Percentiles rank a stretch among this genome's conserved stretches.
These are phyloP conservation scores for Gillenia trifoliata DNA, from an alignment of 306 rosid species.

Conservation along the genomic window DNA sequence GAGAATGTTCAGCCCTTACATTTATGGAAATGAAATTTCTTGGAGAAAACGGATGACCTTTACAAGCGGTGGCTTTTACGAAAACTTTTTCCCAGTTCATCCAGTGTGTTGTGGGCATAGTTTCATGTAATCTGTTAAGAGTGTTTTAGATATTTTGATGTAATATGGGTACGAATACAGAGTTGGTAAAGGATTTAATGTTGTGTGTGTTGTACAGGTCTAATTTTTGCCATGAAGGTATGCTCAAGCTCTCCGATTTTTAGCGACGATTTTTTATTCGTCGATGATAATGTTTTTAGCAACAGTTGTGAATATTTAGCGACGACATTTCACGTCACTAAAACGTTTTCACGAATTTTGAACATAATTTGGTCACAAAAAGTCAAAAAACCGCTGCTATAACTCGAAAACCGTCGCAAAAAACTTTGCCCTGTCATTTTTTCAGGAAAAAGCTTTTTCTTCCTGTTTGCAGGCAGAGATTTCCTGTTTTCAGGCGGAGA, in stretches of 20 bases:
- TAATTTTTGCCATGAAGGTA: accelerated
- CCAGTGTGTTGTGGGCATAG: neutral
- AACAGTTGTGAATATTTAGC: too few species aligned
- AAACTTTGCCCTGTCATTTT: neutral
- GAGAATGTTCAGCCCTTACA: neutral
- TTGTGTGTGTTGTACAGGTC: too few species aligned
- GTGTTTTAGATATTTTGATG: neutral
- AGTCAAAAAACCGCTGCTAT: neutral
- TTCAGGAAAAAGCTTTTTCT: neutral
- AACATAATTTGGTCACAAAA: neutral
- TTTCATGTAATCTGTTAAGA: neutral
- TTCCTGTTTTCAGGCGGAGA: neutral
- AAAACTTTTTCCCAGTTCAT: neutral
- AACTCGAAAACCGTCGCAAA: neutral
- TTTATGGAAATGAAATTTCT: neutral
- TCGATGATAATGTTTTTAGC: accelerated
- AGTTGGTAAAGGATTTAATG: neutral
- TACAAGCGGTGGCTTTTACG: neutral
- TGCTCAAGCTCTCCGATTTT: accelerated
- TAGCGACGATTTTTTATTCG: neutral
- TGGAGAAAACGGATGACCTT: neutral
- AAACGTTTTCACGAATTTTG: accelerated
- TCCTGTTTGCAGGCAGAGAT: neutral
- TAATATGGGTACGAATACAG: neutral
- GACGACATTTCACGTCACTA: neutral